Base-by-base conservation (phyloP, 2,329 filamentous ascomycete species). In the Aspergillus japonicus region DNA sequence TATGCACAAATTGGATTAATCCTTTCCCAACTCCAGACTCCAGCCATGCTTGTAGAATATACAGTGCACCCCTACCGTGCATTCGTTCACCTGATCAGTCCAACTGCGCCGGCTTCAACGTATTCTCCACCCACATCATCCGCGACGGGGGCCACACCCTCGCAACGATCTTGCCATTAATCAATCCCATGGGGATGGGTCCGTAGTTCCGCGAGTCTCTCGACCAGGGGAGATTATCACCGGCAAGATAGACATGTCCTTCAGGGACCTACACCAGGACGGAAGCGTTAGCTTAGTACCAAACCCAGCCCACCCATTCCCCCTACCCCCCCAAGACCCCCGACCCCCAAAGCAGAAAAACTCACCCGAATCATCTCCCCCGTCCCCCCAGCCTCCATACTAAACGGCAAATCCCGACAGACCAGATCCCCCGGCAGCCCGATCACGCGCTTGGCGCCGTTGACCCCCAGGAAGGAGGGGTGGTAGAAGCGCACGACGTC, bases 161-260 rank as follows among this genome's bases (percentile, higher is more conserved):
- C 60, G 83, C 89, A 44, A 94, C 77, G 2, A 95, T 87, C 73
- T 96, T 98, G 50, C 92, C 92, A 68, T 84, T 87, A 49, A 99
- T 85, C 64, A 99, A 79, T 1, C 86, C 94, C 71, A 99, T 79
- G 0, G 95, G 95, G 29, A 99, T 74, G 0, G 95, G 92, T 0
- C 95, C 95, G 78, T 89, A 96, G 47, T 87, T 81, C 62, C 95
- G 87, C 48, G 92, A 97, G 79, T 99, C 95, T 64, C 91, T 82
- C 24, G 92, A 97, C 69, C 85, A 89, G 3, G 86, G 82, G 62
- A 96, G 72, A 75, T 98, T 98, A 75, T 99, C 95, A 2, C 95
- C 95, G 2, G 87, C 85, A 6, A 97, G 80, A 86, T 92, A 98
- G 69, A 92, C 96, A 80, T 99, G 95, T 1, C 95, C 95, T 71